These are phyloP conservation scores for Oldenlandia corymbosa DNA, from an alignment of 257 asterid genomes.

Conservation along the genomic window DNA sequence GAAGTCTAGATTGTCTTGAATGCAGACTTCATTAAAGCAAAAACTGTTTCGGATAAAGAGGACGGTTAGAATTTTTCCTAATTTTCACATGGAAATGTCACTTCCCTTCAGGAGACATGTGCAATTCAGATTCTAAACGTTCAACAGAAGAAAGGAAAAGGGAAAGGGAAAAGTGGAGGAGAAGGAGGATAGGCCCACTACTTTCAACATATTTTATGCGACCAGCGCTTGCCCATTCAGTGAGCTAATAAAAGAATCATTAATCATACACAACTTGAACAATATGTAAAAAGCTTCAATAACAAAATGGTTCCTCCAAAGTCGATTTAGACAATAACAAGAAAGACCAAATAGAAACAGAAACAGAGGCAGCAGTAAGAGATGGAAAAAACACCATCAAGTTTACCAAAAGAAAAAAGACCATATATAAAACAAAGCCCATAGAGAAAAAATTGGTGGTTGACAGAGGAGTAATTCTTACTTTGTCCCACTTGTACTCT, in stretches of 20 bases:
- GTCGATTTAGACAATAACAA: background rate
- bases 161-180: too few relatives aligned
- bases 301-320: background rate
- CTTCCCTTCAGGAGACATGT: background rate
- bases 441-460: slow-evolving; percentile 4
- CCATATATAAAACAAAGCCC: background rate
- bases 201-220: too few relatives aligned
- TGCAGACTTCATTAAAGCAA: background rate
- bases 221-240: too few relatives aligned
- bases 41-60: too few relatives aligned
- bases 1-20: background rate
- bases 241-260: too few relatives aligned
- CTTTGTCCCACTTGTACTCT: slow-evolving; percentile 95
- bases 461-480: slow-evolving; percentile 19
- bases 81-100: background rate
- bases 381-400: background rate
- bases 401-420: background rate
- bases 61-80: too few relatives aligned
- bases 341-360: too few relatives aligned
- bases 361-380: too few relatives aligned
- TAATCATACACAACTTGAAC: too few relatives aligned
- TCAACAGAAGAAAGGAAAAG: too few relatives aligned
- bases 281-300: too few relatives aligned
- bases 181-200: too few relatives aligned
- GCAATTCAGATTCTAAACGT: background rate